Evolutionary conservation across 2,329 filamentous ascomycete species (phyloP).

Genomic region (Beauveria sp.): DNA sequence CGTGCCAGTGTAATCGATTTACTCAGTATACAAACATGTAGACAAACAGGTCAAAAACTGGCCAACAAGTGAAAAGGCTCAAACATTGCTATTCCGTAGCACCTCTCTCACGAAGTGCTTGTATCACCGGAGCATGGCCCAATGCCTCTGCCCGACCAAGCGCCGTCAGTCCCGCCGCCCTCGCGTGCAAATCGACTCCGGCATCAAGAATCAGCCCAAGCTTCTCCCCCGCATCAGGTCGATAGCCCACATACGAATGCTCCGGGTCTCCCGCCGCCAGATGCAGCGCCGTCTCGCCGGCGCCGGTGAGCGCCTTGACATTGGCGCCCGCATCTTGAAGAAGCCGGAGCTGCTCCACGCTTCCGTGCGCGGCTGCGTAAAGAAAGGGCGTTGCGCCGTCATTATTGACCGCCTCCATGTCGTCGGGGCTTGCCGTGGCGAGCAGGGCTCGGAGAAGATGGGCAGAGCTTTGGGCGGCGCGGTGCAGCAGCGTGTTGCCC

Average conservation of each 20-base stretch:
- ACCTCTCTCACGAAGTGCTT: neutral
- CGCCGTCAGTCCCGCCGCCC: neutral
- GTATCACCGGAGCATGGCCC: neutral
- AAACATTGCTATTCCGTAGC: neutral
- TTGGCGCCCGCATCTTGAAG: neutral
- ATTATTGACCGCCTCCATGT: neutral
- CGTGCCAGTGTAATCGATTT: no score
- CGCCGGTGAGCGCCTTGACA: neutral
- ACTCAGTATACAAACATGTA: neutral
- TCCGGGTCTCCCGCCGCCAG: neutral
- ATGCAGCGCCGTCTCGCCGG: neutral
- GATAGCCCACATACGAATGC: neutral
- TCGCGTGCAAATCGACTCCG: neutral
- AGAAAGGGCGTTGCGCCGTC: neutral
- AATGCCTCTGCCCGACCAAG: neutral
- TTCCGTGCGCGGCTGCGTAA: neutral
- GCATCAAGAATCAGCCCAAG: neutral
- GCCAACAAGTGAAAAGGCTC: no score
- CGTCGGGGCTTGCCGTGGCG: neutral
- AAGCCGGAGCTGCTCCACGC: neutral
- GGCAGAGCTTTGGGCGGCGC: neutral
- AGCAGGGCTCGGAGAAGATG: neutral
- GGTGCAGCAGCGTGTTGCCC: neutral
- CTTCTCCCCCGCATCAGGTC: neutral
- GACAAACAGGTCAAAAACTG: no score